These are phyloP conservation scores for Melanogaster broomeanus DNA, from an alignment of 768 basidiomycete genomes.

Conservation along the genomic window DNA sequence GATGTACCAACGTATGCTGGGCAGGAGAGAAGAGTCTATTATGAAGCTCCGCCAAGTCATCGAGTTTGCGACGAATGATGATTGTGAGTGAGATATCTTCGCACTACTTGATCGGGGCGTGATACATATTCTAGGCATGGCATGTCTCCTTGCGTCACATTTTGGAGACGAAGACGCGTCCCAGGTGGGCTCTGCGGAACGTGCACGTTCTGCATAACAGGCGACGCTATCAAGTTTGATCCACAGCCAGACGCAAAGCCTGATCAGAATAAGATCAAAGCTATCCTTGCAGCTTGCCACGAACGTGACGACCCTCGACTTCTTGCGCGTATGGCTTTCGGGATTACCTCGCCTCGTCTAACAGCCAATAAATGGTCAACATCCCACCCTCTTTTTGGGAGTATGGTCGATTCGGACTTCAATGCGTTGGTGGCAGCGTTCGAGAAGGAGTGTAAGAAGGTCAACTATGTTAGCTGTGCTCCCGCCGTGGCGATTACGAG, in stretches of 20 bases:
- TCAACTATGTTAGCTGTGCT: conserved; percentile 25
- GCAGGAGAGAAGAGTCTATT: conserved; percentile 44
- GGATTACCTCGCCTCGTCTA: conserved; percentile 46
- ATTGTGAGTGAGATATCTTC: conserved; percentile 32
- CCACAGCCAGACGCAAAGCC: conserved; percentile 17
- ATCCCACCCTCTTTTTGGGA: conserved; percentile 44
- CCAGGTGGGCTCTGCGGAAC: conserved; percentile 40
- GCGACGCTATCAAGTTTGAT: conserved; percentile 34
- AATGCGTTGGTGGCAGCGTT: conserved; percentile 41
- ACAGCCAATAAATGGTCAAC: conserved; percentile 43
- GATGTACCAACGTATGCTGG: conserved; percentile 40
- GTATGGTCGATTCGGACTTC: conserved; percentile 44
- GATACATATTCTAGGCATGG: conserved; percentile 35
- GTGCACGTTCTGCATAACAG: conserved; percentile 46
- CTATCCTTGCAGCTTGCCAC: conserved; percentile 43
- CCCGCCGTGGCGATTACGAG: conserved; percentile 1
- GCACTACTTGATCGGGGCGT: background rate
- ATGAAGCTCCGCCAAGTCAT: conserved; percentile 41
- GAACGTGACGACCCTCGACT: conserved; percentile 50
- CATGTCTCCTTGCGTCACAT: conserved; percentile 42
- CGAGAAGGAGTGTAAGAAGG: conserved; percentile 42
- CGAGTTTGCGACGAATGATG: conserved; percentile 36
- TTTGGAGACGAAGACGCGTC: conserved; percentile 46
- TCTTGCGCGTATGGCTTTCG: conserved; percentile 53
- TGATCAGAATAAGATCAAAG: conserved; percentile 32